Base-by-base conservation (phyloP, 2,329 filamentous ascomycete species). In the Penicillium digitatum region DNA sequence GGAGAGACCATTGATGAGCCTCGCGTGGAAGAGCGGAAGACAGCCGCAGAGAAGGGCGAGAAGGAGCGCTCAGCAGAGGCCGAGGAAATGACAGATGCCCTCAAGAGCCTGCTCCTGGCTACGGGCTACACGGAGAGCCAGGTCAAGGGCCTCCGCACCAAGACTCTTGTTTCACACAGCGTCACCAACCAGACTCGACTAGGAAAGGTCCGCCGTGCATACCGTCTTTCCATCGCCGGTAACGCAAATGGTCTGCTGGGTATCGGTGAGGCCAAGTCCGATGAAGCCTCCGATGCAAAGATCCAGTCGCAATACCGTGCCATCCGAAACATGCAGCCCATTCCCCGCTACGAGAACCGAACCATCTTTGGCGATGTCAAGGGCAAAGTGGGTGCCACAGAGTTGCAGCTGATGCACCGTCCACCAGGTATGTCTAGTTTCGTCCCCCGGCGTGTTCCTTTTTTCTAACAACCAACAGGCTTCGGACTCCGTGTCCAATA, bases 171-270 rank as follows among this genome's bases (percentile, higher is more conserved):
- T 44, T 69, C 70, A 5, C 89, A 93, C 68, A 75, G 76, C 38
- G 94, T 99, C 56, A 80, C 84, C 62, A 97, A 99, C 76, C 93
- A 97, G 81, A 97, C 94, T 22, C 89, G 93, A 78, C 85, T 99
- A 75, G 94, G 94, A 71, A 99, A 97, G 81, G 87, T 99, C 56
- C 81, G 82, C 63, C 89, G 87, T 72, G 67, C 81, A 38, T 95
- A 93, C 67, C 81, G 85, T 65, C 77, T 97, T 58, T 86, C 86
- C 38, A 86, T 96, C 63, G 92, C 91, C 6, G 94, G 94, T 49
- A 95, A 97, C 74, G 82, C 85, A 55, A 83, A 94, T 62, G 94
- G 94, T 16, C 82, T 93, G 67, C 75, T 99, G 31, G 94, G 94
- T 11, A 81, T 97, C 56, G 94, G 94, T 54, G 88, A 93, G 75